Percentiles rank a stretch among this genome's conserved stretches.
Evolutionary conservation across 2,329 filamentous ascomycete genomes (phyloP).

Genomic region (Proliferodiscus dingleyae): DNA sequence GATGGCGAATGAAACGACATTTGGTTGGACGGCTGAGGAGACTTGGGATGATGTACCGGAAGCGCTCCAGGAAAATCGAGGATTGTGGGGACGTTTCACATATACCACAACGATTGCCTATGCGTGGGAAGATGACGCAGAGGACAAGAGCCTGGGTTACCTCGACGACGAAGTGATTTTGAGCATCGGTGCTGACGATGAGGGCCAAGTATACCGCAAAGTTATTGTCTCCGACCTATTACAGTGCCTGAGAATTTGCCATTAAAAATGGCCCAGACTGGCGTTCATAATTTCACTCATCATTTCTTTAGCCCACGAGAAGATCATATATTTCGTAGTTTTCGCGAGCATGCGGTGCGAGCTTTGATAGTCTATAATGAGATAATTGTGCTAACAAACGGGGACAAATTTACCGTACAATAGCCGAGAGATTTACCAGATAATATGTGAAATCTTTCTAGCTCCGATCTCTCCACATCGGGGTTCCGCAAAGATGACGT

Average conservation of each 20-base stretch:
- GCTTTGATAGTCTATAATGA: too few species aligned
- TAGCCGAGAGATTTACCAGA: too few species aligned
- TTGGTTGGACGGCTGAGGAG: conserved; percentile 32
- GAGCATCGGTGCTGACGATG: conserved; percentile 36
- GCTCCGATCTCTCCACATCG: not conserved
- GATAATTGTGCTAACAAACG: not conserved
- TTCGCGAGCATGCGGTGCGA: too few species aligned
- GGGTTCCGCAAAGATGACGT: not conserved
- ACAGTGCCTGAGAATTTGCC: conserved; percentile 39
- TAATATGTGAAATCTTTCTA: not conserved
- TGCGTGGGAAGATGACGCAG: conserved; percentile 34
- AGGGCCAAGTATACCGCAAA: conserved; percentile 32
- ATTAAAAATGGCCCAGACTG: conserved; percentile 29
- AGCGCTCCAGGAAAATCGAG: conserved; percentile 13
- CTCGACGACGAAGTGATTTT: conserved; percentile 37
- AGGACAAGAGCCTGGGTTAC: conserved; percentile 32
- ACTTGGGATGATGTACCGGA: conserved; percentile 31
- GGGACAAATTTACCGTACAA: too few species aligned
- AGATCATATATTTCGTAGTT: not conserved
- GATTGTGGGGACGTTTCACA: conserved; percentile 32
- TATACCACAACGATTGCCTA: conserved; percentile 37
- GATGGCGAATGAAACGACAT: conserved; percentile 34
- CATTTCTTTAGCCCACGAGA: not conserved
- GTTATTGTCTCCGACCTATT: conserved; percentile 31
- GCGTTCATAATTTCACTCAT: not conserved